Evolutionary conservation across 208 protist genomes (phyloP).

Genomic region (Wallacemonas sp.): DNA sequence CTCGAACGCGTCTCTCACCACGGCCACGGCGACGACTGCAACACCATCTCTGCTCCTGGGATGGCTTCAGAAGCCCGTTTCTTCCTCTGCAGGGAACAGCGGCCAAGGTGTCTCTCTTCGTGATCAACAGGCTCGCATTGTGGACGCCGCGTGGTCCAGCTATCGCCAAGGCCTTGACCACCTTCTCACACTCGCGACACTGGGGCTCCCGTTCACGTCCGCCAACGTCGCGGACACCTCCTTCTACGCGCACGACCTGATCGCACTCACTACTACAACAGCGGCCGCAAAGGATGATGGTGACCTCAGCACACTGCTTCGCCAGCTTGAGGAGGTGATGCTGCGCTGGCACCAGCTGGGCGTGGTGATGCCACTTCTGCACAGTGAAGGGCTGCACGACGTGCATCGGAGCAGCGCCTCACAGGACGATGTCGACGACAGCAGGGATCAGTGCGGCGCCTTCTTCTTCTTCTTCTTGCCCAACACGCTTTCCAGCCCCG

Average conservation of each 20-base stretch:
- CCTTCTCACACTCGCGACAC: slow-evolving; percentile 82
- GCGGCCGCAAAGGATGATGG: neutral
- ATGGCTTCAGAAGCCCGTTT: neutral
- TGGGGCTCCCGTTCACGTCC: slow-evolving; percentile 94
- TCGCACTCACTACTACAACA: slow-evolving; percentile 26
- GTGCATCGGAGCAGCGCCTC: too few relatives aligned
- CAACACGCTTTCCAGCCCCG: neutral
- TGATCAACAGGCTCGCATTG: neutral
- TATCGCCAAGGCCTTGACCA: slow-evolving; percentile 72
- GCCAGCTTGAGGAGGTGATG: slow-evolving; percentile 81
- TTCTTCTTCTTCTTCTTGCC: slow-evolving; percentile 11
- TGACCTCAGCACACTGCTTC: neutral
- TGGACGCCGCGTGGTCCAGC: slow-evolving; percentile 16
- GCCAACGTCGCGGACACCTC: slow-evolving; percentile 95
- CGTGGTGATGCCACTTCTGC: slow-evolving; percentile 34
- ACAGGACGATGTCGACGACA: too few relatives aligned
- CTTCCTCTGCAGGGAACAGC: too few relatives aligned
- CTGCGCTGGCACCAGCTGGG: slow-evolving; percentile 97
- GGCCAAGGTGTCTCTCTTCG: neutral
- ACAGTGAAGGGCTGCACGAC: slow-evolving; percentile 30
- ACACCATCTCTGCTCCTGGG: neutral
- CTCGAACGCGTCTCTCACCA: neutral
- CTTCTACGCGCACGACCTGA: slow-evolving; percentile 31
- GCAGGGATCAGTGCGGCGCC: slow-evolving; percentile 1
- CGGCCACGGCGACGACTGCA: too few relatives aligned